Conservation (phyloP, 495 filamentous ascomycete species). For the Hyphodiscus hymeniophilus region DNA sequence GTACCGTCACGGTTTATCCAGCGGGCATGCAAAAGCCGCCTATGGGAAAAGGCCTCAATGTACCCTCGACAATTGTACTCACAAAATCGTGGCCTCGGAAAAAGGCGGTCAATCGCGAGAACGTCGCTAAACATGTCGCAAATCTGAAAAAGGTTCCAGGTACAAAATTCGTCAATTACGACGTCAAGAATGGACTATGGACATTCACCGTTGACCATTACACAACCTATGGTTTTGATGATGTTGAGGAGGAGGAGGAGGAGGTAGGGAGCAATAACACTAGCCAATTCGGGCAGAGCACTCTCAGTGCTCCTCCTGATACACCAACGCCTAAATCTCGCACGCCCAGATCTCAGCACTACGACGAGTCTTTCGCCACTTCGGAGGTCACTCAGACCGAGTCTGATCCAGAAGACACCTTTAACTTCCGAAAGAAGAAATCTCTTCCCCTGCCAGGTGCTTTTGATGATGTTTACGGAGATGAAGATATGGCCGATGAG, state of each 20-base stretch:
- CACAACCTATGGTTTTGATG: constrained; percentile 84
- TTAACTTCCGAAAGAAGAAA: constrained; percentile 69
- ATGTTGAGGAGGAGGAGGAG: constrained; percentile 57
- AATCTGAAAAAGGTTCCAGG: constrained; percentile 67
- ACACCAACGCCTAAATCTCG: constrained; percentile 44
- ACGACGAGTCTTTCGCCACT: constrained; percentile 19
- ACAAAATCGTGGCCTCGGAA: constrained; percentile 86
- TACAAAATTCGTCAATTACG: constrained; percentile 74
- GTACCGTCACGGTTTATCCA: constrained; percentile 81
- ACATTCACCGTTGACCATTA: constrained; percentile 88
- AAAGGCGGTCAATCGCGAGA: constrained; percentile 12
- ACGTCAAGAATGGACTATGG: constrained; percentile 74
- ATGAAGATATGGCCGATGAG: constrained; percentile 24
- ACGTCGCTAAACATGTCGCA: constrained; percentile 70
- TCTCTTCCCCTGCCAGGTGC: constrained; percentile 61
- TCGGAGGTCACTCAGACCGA: constrained; percentile 25
- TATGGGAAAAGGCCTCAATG: constrained; percentile 80
- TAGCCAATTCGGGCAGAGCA: constrained; percentile 36
- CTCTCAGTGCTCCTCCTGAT: constrained; percentile 51
- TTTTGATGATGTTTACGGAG: constrained; percentile 56
- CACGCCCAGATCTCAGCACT: constrained; percentile 14
- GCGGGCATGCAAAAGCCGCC: constrained; percentile 66
- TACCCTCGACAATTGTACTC: constrained; percentile 74
- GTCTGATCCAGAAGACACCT: constrained; percentile 64
- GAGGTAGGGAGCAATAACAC: constrained; percentile 47